Evolutionary conservation across 2,329 filamentous ascomycete genomes (phyloP).

Genomic region (Aspergillus fischeri): DNA sequence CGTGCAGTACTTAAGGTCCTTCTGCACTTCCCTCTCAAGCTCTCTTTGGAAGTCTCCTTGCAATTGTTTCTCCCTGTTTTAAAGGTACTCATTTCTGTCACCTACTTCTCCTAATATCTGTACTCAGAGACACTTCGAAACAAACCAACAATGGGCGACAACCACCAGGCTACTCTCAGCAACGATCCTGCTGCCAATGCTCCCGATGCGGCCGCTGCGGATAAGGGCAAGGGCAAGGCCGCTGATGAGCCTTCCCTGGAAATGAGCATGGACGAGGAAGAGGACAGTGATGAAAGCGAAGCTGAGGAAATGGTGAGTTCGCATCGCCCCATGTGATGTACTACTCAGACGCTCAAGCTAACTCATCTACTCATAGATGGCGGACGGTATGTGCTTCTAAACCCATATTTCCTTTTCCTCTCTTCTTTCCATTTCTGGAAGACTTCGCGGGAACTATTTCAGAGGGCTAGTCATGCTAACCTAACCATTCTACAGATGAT

Average conservation of each 20-base stretch:
- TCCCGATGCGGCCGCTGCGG: constrained; percentile 42
- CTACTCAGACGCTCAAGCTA: not conserved
- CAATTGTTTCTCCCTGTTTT: not conserved
- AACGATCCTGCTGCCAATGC: constrained; percentile 39
- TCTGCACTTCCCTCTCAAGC: not conserved
- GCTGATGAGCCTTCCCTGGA: constrained; percentile 53
- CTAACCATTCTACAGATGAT: constrained; percentile 34
- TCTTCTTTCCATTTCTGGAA: not conserved
- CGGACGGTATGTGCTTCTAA: not conserved
- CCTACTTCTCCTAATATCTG: constrained; percentile 18
- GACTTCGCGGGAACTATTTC: not conserved
- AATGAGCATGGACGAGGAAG: constrained; percentile 64
- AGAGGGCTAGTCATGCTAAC: constrained; percentile 13
- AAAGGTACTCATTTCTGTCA: constrained; percentile 12
- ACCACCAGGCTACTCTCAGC: constrained; percentile 24
- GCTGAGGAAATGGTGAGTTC: constrained; percentile 35
- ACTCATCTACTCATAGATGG: not conserved
- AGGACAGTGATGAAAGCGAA: constrained; percentile 65
- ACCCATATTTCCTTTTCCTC: not conserved
- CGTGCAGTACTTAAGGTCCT: not conserved
- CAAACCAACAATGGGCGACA: constrained; percentile 33
- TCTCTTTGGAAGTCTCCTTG: not conserved
- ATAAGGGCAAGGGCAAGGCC: constrained; percentile 85
- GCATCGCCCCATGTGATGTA: not conserved
- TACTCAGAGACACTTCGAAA: constrained; percentile 6